Base-by-base conservation (phyloP, 2,329 filamentous ascomycete genomes). In the Colletotrichum caudatum region DNA sequence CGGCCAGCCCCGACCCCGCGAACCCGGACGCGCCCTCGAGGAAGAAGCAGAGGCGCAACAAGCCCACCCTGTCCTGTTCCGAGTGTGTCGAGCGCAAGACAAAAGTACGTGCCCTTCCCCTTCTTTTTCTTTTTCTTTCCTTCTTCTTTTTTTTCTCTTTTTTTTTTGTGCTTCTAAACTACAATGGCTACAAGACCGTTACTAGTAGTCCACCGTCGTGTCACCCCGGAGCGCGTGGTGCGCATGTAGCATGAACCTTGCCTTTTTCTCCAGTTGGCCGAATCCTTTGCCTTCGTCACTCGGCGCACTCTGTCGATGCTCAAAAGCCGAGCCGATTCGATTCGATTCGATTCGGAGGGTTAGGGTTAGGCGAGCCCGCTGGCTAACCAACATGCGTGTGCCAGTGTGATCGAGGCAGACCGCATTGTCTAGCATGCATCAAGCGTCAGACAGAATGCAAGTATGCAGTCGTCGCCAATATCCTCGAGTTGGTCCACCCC, bases 71-170 rank as follows among this genome's bases (percentile, higher is more conserved):
- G 73, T 94, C 91, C 60, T 95, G 93, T 77, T 88, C 91, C 73
- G 92, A 94, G 79, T 95, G 93, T 78, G 93, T 95, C 29, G 92
- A 94, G 81, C 86, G 93, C 75, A 95, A 95, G 82, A 95, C 93
- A 33, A 95, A 94, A 86, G 92, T 92, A 79, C 75, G 87, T 81
- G 35, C 12, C 8, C 8, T 8, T 11, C 4, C 8, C 11, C 20
- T n/a, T 75, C 64, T 70, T 60, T 11, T 50, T 57, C 37, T 56
- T 12, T 66, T 46, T 48, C 66, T 44, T 65, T 64, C 53, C 59
- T 39, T 41, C 64, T 56, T 62, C 26, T 3, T 75, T 64, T 69
- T 64, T 16, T 54, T 58, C 39, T 60, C 66, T 41, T 50, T 67
- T 41, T 66, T 64, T n/a, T n/a, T n/a, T n/a, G n/a, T n/a, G 3